Percentiles rank a stretch among this genome's conserved stretches.
Evolutionary conservation across 2,329 filamentous ascomycete species (phyloP).

Genomic region (Penicillium sp.): DNA sequence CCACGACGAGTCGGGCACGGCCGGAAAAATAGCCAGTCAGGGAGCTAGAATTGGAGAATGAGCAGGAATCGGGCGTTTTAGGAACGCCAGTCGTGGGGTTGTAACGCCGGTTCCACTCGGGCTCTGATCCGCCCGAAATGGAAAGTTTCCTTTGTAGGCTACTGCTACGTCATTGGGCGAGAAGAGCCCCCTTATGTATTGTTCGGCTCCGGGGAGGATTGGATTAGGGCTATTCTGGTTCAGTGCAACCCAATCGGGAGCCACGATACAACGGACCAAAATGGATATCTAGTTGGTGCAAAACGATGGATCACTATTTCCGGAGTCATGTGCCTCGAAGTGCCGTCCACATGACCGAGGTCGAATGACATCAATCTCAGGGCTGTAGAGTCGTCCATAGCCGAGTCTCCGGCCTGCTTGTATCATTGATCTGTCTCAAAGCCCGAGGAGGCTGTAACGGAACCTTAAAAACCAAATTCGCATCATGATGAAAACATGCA

Average conservation of each 20-base stretch:
- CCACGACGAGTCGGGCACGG: constrained; percentile 16
- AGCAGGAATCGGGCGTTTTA: constrained; percentile 21
- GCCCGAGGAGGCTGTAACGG: background rate
- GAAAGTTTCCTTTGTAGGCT: background rate
- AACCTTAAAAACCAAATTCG: background rate
- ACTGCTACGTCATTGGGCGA: constrained; percentile 10
- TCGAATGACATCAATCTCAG: constrained; percentile 11
- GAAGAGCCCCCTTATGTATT: background rate
- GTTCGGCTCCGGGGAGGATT: background rate
- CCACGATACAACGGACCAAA: background rate
- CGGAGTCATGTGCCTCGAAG: constrained; percentile 9
- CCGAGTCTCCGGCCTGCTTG: background rate
- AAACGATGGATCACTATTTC: background rate
- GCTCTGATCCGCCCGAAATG: background rate
- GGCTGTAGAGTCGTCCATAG: background rate
- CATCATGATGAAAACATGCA: constrained; percentile 18
- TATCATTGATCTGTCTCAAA: background rate
- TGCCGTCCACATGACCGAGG: constrained; percentile 13
- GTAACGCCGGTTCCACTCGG: background rate
- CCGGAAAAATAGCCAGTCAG: constrained; percentile 15
- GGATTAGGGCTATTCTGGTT: background rate
- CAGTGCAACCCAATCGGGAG: background rate
- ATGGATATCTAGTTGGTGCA: background rate
- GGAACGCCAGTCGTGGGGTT: constrained; percentile 16
- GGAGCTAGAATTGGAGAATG: constrained; percentile 5